Base-by-base conservation (phyloP, 1,284 basidiomycete genomes). In the Schizopora paradoxa region DNA sequence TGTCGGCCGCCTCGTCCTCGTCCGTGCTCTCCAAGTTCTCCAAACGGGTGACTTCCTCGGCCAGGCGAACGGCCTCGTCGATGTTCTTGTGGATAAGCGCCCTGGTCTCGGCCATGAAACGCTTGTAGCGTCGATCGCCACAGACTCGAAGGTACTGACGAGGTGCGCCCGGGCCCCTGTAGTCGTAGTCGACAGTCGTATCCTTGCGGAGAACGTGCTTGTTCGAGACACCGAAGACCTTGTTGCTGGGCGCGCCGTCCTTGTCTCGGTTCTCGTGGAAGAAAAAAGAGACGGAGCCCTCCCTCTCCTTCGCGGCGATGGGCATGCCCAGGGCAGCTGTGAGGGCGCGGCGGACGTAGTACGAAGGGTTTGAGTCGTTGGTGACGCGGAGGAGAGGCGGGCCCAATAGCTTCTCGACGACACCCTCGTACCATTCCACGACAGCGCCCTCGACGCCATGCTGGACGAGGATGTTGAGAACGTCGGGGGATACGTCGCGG, bases 341-440 rank as follows among this genome's bases (percentile, higher is more conserved):
- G 32, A 56, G 39, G 21, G 32, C 21, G 18, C 49, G 55, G 35
- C 56, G 56, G 48, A 63, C 55, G 23, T 61, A 43, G 45, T 56
- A 41, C 47, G 61, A 64, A 34, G 61, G 16, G 37, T 65, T 43
- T 47, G 6, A 51, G 52, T 21, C 41, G 47, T 21, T n/a, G n/a
- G n/a, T 11, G 43, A 42, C 49, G 46, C 31, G 51, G 54, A 66
- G 18, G 40, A 65, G 58, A 8, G 51, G 43, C n/a, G 32, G 51
- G 40, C 56, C 49, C 19, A 23, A 5, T 5, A 66, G 56, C 55
- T 28, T 60, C 54, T 54, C 38, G 18, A 42, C 5, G 41, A 59
- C 59, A 0, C 56, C 62, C 58, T 70, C 68, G 0, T 54, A 23
- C 66, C 66, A 72, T 55, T 72, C 68, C 4, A 71, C 64, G 0